Evolutionary conservation across 73 alveolate species (phyloP), one percentile per base, ranked within the genome.

Genomic region (Effrenium voratum): DNA sequence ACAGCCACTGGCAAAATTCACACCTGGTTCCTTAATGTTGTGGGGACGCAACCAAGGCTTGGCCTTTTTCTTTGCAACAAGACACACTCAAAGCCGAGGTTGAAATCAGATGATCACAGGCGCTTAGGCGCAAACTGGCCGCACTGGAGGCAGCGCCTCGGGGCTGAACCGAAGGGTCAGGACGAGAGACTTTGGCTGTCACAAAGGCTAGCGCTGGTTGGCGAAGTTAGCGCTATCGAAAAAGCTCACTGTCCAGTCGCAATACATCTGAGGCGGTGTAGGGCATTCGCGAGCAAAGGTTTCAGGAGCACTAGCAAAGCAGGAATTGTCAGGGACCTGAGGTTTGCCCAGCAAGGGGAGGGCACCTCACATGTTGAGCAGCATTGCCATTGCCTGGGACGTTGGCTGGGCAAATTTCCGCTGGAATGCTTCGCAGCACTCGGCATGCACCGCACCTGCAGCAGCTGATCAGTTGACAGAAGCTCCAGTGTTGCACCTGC

Each of bases 341-440:
- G 30, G 68, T 55, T 10, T 22, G 68, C 10, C 22, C 68, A 55
- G 30, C n/a, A n/a, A n/a, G n/a, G n/a, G n/a, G n/a, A n/a, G n/a
- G n/a, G n/a, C n/a, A n/a, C n/a, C n/a, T n/a, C n/a, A n/a, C n/a
- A n/a, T n/a, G n/a, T n/a, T n/a, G n/a, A n/a, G n/a, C n/a, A n/a
- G n/a, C n/a, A n/a, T n/a, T n/a, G n/a, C n/a, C n/a, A 59, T 28
- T 28, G 22, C 30, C 49, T 72, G 26, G 38, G 82, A 12, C 49
- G 49, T 34, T 34, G 82, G 50, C 87, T 77, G 52, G 41, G 97
- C 97, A 26, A 68, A 90, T 32, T 79, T 79, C n/a, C 36, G 46
- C 76, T 68, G 97, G n/a, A 90, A 90, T 34, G 24, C 97, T 32
- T 66, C 87, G 36, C 46, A 73, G 87, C 97, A 90, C 80, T 90